A percentile compares a stretch with the other conserved stretches of the same genome.
Evolutionary conservation across 1,284 basidiomycete genomes (phyloP).

Genomic region (Schizopora paradoxa): DNA sequence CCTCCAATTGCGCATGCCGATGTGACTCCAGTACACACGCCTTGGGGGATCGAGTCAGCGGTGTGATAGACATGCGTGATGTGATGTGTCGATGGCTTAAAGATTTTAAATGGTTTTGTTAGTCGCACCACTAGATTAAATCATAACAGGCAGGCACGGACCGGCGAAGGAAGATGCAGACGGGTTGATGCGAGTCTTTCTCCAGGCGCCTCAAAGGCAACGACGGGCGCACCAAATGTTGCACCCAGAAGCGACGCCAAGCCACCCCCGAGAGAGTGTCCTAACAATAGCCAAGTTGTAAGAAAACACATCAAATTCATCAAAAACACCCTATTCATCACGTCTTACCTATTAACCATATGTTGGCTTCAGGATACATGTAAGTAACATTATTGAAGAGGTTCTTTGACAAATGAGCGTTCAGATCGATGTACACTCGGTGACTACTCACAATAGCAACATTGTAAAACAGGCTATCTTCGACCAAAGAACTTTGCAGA

Average conservation of each 20-base stretch:
- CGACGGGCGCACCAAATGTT: constrained; percentile 80
- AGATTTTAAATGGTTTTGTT: neutral
- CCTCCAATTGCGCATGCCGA: constrained; percentile 56
- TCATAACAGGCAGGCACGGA: constrained; percentile 24
- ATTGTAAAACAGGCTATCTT: constrained; percentile 78
- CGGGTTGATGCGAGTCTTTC: constrained; percentile 70
- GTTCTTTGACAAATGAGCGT: constrained; percentile 38
- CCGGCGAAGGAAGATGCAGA: constrained; percentile 70
- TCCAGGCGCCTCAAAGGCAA: constrained; percentile 79
- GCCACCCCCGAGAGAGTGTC: constrained; percentile 76
- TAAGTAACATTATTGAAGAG: constrained; percentile 77
- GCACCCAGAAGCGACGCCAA: constrained; percentile 75
- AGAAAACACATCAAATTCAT: neutral
- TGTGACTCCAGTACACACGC: constrained; percentile 53
- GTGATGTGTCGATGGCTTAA: constrained; percentile 49
- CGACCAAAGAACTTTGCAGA: constrained; percentile 65
- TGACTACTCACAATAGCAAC: constrained; percentile 48
- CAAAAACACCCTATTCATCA: too few relatives aligned
- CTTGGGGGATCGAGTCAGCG: constrained; percentile 66
- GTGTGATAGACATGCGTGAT: constrained; percentile 71
- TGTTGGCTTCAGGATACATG: constrained; percentile 75
- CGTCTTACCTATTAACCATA: constrained; percentile 61
- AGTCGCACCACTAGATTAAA: constrained; percentile 6
- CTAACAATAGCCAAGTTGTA: constrained; percentile 22
- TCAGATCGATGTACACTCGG: neutral